Base-by-base conservation (phyloP, 495 filamentous ascomycete species). In the Aspergillus avenaceus region DNA sequence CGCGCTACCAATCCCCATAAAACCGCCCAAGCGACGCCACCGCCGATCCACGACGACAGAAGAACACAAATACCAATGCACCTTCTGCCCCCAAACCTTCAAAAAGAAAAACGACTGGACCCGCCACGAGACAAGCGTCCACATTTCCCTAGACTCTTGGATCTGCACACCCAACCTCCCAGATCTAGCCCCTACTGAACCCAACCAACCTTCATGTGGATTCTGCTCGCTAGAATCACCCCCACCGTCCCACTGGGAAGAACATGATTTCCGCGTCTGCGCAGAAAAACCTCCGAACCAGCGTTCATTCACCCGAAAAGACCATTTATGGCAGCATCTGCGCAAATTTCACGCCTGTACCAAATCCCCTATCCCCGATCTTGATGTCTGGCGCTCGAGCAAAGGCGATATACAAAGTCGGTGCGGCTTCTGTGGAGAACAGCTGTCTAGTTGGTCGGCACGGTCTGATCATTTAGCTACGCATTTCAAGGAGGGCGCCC, bases 91-190 rank as follows among this genome's bases (percentile, higher is more conserved):
- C 0, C 83, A 88, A 48, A 85, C 82, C 0, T 92, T 91, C 69
- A 82, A 83, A 50, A 89, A 84, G 45, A 90, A 90, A 64, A 86
- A 90, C 64, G 88, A 93, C 64, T 93, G 88, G 88, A 77, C 84
- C 45, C 76, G 88, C 28, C 88, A 93, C 63, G 88, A 93, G 62
- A 90, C 88, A 54, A 87, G 84, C 16, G 70, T 91, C 16, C 88
- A 93, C 61, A 59, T 93, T 24, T 82, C 79, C 12, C 76, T 91
- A 0, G 88, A 91, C 55, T 82, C 83, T 21, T 93, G 88, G 88
- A 75, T 88, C 19, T 93, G 88, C 60, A 79, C 79, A 18, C 84
- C 47, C 3, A 28, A 38, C 25, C 18, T 42, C 16, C 29, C 36
- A 11, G 37, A 42, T 8, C 47, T 50, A 3, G 18, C 14, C 9